These are phyloP conservation scores for Rhododendron simsii DNA, from an alignment of 148 eudicot genomes.

Conservation along the genomic window DNA sequence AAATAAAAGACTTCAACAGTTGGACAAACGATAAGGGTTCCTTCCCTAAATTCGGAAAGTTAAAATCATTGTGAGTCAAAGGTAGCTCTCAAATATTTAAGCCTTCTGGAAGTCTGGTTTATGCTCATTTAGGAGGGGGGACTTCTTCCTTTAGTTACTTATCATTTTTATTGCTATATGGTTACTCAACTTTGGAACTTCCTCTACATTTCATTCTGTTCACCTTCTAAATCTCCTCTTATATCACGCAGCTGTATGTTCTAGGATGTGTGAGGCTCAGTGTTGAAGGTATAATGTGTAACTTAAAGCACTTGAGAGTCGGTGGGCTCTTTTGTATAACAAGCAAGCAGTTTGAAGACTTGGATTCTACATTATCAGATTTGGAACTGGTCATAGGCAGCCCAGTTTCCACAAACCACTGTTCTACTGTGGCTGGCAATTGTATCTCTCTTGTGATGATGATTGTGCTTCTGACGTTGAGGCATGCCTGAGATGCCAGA, in stretches of 20 bases:
- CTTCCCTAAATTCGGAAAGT: no score
- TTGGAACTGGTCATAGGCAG: neutral
- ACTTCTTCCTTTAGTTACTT: neutral
- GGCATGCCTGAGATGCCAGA: slow-evolving; percentile 36
- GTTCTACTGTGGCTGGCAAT: slow-evolving; percentile 18
- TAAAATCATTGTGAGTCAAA: no score
- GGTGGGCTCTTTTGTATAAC: slow-evolving; percentile 25
- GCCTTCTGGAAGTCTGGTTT: no score
- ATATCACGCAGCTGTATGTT: slow-evolving; percentile 34
- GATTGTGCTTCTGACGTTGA: slow-evolving; percentile 43
- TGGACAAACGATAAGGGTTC: neutral
- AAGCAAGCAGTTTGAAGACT: slow-evolving; percentile 27
- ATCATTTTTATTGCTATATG: neutral
- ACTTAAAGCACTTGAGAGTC: slow-evolving; percentile 29
- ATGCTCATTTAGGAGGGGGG: neutral
- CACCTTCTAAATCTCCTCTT: neutral
- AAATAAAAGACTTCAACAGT: no score
- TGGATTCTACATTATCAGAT: slow-evolving; percentile 22
- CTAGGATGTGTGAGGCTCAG: slow-evolving; percentile 27
- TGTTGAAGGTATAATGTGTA: slow-evolving; percentile 23
- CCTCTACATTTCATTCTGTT: neutral
- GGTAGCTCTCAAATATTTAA: neutral
- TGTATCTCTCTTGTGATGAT: slow-evolving; percentile 36
- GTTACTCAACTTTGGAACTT: no score
- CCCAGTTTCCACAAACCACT: slow-evolving; percentile 23